Base-by-base conservation (phyloP, 495 filamentous ascomycete species). In the Jackrogersella multiformis region DNA sequence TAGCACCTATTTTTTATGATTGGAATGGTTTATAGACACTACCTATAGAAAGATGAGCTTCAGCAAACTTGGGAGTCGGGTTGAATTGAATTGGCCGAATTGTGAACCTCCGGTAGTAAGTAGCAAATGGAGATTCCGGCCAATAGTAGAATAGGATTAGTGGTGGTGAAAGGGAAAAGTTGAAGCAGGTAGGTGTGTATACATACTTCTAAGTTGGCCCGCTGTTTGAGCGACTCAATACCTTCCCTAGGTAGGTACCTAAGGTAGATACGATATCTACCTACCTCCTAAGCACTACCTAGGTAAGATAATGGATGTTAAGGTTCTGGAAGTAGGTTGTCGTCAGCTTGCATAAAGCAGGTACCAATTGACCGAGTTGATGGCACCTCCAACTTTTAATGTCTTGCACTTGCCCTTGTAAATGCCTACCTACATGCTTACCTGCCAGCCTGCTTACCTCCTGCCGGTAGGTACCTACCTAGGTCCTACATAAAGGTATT, bases 321-420 rank as follows among this genome's bases (percentile, higher is more conserved):
- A 24, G 18, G 28, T 53, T 36, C n/a, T n/a, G n/a, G n/a, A 60
- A 36, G 59, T 42, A 69, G 8, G 38, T 23, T 69, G 55, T 69
- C 66, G 66, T 69, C 66, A 69, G 32, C 26, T 26, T 60, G 66
- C 66, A 69, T 69, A 28, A 53, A 35, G 54, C 34, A 64, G 60
- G 60, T 56, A 60, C 53, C 51, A 8, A 45, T 18, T 12, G 49
- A 21, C 28, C n/a, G 49, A 30, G 38, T n/a, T 36, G 39, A 39
- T 15, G 24, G 38, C 51, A 56, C 34, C 54, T 35, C 36, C 55
- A n/a, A n/a, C 9, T 32, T 34, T 18, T 30, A 16, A 4, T 26
- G 16, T 39, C 9, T 35, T 36, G 30, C 49, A 34, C 46, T 23
- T n/a, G n/a, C n/a, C n/a, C n/a, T n/a, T n/a, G n/a, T n/a, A n/a